Conservation (phyloP, 352 stramenopile species). For the Globisporangium mamillatum region DNA sequence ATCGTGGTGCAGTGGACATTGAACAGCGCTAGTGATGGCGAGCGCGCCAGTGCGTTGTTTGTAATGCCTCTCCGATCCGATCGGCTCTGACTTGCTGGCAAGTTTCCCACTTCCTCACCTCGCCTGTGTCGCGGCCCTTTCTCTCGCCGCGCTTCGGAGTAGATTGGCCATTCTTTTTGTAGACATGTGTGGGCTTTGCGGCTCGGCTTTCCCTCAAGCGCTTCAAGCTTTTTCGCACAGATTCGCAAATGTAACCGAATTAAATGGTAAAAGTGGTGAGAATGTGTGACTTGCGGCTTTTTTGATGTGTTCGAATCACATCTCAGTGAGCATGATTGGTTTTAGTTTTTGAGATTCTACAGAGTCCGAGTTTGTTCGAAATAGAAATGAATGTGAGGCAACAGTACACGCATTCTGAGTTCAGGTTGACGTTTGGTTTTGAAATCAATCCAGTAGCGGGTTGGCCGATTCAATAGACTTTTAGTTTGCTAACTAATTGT, state of each 20-base stretch:
- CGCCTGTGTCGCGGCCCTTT: neutral
- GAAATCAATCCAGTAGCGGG: constrained; percentile 7
- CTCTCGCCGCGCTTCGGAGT: constrained; percentile 10
- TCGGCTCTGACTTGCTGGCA: neutral
- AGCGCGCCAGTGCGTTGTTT: neutral
- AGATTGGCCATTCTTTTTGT: constrained; percentile 11
- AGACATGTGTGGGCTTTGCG: constrained; percentile 7
- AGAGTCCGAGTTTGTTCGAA: neutral
- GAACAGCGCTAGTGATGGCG: neutral
- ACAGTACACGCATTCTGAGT: neutral
- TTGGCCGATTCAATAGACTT: neutral
- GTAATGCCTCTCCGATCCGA: neutral
- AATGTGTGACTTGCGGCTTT: neutral
- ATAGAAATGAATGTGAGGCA: neutral
- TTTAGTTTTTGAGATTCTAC: neutral
- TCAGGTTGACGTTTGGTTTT: neutral
- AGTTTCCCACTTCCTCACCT: neutral
- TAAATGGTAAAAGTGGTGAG: neutral
- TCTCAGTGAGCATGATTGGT: neutral
- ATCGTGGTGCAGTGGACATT: neutral
- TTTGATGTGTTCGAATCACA: neutral
- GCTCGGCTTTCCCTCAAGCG: neutral
- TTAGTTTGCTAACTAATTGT: neutral
- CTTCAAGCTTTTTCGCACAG: neutral
- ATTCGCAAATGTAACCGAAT: neutral